phyloP scores from a whole-genome alignment of 139 green algal genomes.

The Cymbomonas tetramitiformis region DNA sequence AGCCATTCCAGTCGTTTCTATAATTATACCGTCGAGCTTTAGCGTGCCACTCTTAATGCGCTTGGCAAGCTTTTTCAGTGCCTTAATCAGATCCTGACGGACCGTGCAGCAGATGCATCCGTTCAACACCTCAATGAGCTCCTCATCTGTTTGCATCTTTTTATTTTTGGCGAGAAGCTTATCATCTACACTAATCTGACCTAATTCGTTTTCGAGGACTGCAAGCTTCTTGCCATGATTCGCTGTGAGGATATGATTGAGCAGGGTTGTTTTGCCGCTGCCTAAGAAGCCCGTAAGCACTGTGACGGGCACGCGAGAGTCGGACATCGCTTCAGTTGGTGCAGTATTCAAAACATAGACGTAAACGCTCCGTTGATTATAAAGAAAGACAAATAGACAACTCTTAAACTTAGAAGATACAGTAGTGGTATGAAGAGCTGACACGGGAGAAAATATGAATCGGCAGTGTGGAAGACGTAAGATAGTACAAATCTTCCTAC shows the following conservation, averaged over 20 bases:
- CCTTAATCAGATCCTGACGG: slow-evolving; percentile 6
- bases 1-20: slow-evolving; percentile 90
- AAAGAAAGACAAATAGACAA: too few species aligned
- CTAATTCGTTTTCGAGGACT: slow-evolving; percentile 54
- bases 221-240: slow-evolving; percentile 25
- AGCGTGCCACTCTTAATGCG: slow-evolving; percentile 22
- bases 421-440: too few species aligned
- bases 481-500: too few species aligned
- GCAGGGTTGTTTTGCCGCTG: slow-evolving; percentile 61
- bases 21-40: slow-evolving; percentile 68
- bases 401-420: too few species aligned
- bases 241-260: slow-evolving; percentile 80
- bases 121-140: slow-evolving; percentile 75
- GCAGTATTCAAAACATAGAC: too few species aligned
- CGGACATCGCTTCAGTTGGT: too few species aligned
- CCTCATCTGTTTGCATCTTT: slow-evolving; percentile 32
- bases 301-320: slow-evolving; percentile 51
- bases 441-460: too few species aligned
- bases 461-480: too few species aligned
- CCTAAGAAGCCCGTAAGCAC: slow-evolving; percentile 91
- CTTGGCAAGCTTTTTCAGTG: slow-evolving; percentile 2
- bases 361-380: too few species aligned
- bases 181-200: slow-evolving; percentile 86
- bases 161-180: slow-evolving; percentile 22
- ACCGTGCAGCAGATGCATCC: slow-evolving; percentile 92